A percentile compares a stretch with the other conserved stretches of the same genome.
These are phyloP conservation scores for Podospora comata DNA, from an alignment of 495 filamentous ascomycete species.

Conservation along the genomic window DNA sequence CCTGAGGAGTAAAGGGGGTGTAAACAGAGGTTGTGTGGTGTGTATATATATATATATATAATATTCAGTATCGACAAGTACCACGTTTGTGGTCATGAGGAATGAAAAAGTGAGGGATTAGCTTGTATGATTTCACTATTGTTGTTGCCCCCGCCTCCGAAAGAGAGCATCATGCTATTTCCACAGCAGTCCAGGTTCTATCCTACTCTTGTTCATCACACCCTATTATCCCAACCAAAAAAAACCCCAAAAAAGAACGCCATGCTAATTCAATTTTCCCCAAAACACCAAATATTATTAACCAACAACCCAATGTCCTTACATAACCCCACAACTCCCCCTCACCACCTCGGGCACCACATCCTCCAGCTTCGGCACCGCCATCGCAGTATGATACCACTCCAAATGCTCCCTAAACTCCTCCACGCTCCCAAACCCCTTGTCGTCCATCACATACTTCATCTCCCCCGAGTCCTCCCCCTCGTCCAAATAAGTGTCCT, in stretches of 20 bases:
- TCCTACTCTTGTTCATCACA: too few relatives aligned
- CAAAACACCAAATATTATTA: not conserved
- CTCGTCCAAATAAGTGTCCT: constrained; percentile 46
- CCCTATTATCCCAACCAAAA: too few relatives aligned
- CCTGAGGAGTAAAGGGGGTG: not conserved
- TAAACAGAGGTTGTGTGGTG: not conserved
- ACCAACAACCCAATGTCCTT: constrained; percentile 22
- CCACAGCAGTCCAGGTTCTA: too few relatives aligned
- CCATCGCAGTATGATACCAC: constrained; percentile 44
- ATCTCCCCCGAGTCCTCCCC: constrained; percentile 43
- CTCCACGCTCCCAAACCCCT: constrained; percentile 40
- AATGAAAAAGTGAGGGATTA: too few relatives aligned
- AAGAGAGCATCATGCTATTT: too few relatives aligned
- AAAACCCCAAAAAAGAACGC: too few relatives aligned
- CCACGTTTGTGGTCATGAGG: not conserved
- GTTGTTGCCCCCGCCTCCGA: too few relatives aligned
- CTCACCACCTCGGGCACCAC: constrained; percentile 13
- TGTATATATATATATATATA: not conserved
- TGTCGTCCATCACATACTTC: constrained; percentile 41
- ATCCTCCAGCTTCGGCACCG: constrained; percentile 25
- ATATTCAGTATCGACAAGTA: not conserved
- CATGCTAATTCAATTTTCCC: too few relatives aligned
- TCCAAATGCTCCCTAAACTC: constrained; percentile 46
- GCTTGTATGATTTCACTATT: too few relatives aligned
- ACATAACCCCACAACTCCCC: constrained; percentile 42